Evolutionary conservation across 208 protist species (phyloP).

Genomic region (Acanthamoeba sp.): DNA sequence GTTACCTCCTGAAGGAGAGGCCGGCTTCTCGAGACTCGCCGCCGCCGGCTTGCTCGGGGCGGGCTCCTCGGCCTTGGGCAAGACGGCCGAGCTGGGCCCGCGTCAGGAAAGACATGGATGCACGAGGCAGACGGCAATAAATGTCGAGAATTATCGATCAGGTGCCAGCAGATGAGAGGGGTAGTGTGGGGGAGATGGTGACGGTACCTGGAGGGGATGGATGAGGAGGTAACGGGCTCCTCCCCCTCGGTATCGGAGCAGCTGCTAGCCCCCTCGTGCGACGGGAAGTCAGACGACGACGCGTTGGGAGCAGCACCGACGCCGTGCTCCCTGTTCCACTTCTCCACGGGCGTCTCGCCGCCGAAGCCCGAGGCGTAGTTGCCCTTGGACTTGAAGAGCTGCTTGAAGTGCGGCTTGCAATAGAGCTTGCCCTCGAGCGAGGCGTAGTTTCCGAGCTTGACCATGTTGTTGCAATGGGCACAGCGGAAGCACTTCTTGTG

Average conservation of each 20-base stretch:
- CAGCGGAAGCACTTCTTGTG: constrained; percentile 86
- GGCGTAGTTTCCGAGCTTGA: constrained; percentile 83
- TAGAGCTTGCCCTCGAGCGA: constrained; percentile 83
- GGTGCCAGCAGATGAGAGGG: too few relatives aligned
- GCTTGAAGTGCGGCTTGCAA: constrained; percentile 85
- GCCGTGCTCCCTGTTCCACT: constrained; percentile 76
- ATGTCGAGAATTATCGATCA: too few relatives aligned
- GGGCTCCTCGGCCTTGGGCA: not conserved
- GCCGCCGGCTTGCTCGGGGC: not conserved
- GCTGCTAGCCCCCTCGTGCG: not conserved
- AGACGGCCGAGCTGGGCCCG: too few relatives aligned
- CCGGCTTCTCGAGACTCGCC: not conserved
- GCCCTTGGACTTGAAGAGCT: constrained; percentile 85
- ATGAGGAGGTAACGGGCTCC: too few relatives aligned
- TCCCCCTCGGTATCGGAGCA: not conserved
- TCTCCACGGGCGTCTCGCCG: constrained; percentile 76
- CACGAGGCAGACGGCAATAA: too few relatives aligned
- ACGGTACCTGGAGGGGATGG: too few relatives aligned
- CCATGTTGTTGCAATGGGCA: constrained; percentile 83
- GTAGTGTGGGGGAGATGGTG: too few relatives aligned
- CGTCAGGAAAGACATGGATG: too few relatives aligned
- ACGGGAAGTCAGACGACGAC: not conserved
- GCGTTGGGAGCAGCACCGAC: not conserved
- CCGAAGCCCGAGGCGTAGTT: constrained; percentile 86
- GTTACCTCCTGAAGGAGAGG: not conserved